Percentiles rank a stretch among this genome's conserved stretches.
Evolutionary conservation across 805 yeast genomes (phyloP).

Genomic region (Ogataea philodendri): DNA sequence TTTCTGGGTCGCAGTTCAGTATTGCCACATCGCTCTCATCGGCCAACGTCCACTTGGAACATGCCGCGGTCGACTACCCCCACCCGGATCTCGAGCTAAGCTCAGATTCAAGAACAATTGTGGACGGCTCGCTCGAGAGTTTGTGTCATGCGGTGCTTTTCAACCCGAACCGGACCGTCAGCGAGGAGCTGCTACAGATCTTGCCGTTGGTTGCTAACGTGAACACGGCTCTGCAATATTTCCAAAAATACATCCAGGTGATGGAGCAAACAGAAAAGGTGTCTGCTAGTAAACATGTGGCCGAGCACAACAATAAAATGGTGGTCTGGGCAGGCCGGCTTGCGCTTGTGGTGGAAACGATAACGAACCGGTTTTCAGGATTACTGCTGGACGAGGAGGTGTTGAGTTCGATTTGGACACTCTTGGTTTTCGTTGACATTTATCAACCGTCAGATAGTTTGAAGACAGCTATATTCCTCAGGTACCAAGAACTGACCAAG

Average conservation of each 20-base stretch:
- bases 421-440: conserved; percentile 49
- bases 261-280: conserved; percentile 7
- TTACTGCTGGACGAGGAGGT: conserved; percentile 63
- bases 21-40: conserved; percentile 14
- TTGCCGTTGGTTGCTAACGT: conserved; percentile 56
- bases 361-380: conserved; percentile 62
- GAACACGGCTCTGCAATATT: conserved; percentile 40
- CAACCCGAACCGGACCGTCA: conserved; percentile 39
- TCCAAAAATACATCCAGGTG: conserved; percentile 34
- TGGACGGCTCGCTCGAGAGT: conserved; percentile 64
- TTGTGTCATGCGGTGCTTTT: conserved; percentile 73
- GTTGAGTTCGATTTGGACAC: conserved; percentile 53
- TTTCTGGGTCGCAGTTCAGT: conserved; percentile 19
- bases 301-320: conserved; percentile 5
- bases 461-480: conserved; percentile 49
- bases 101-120: conserved; percentile 40
- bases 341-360: conserved; percentile 50
- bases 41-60: conserved; percentile 22
- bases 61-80: conserved; percentile 46
- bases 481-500: conserved; percentile 45
- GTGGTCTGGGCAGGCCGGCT: conserved; percentile 37
- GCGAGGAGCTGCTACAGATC: conserved; percentile 45
- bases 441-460: conserved; percentile 52
- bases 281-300: conserved; percentile 4
- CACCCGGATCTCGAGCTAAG: conserved; percentile 63